phyloP scores from a whole-genome alignment of 106 monocot species.

The Phalaenopsis aphrodite region DNA sequence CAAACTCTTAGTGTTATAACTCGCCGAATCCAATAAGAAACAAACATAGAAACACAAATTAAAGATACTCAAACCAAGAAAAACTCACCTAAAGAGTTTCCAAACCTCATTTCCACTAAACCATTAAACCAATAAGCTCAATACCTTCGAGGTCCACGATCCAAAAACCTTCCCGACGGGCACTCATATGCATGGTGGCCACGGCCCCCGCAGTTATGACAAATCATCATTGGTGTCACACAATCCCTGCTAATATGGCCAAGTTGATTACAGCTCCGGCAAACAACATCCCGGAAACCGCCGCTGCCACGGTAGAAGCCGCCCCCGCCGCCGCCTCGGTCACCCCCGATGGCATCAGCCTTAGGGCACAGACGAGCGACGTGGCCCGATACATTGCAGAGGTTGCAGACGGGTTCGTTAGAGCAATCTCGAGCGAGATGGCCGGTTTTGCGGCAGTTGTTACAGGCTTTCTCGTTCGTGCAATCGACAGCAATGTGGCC shows the following conservation, averaged over 20 bases:
- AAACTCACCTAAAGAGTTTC: too few relatives aligned
- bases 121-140: not conserved
- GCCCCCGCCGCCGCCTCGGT: slow-evolving; percentile 15
- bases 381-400: slow-evolving; percentile 83
- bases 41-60: not conserved
- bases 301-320: slow-evolving; percentile 15
- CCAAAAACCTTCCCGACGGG: slow-evolving; percentile 56
- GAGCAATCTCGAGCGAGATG: slow-evolving; percentile 84
- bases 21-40: not conserved
- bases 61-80: not conserved
- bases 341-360: slow-evolving; percentile 32
- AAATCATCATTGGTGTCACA: slow-evolving; percentile 41
- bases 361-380: slow-evolving; percentile 77
- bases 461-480: slow-evolving; percentile 95
- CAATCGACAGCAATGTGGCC: slow-evolving; percentile 74
- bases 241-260: slow-evolving; percentile 56
- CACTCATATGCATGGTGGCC: slow-evolving; percentile 68
- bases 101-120: not conserved
- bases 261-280: slow-evolving; percentile 39
- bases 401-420: slow-evolving; percentile 88
- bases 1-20: not conserved
- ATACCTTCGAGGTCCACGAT: slow-evolving; percentile 19
- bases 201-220: slow-evolving; percentile 63
- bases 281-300: slow-evolving; percentile 31
- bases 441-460: slow-evolving; percentile 88